Evolutionary conservation across 225 moss, liverwort and hornwort species (phyloP), one percentile per base, ranked within the genome.

Genomic region (Polytrichum formosum): DNA sequence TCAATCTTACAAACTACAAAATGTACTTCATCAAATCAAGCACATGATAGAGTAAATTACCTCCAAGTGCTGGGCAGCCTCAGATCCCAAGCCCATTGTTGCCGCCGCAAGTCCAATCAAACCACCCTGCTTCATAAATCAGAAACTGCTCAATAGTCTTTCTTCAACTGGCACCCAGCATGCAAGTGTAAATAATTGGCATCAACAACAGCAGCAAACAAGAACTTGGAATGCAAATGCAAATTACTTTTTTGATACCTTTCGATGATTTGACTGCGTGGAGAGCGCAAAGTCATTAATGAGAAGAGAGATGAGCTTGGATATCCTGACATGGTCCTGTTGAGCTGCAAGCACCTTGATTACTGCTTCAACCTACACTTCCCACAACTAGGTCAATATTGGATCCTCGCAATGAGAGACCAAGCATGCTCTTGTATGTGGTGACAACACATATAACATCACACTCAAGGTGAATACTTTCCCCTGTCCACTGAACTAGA

Each of bases 71-170:
- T 92, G 96, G 82, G 85, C 83, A 53, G 96, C 91, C 81, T 97
- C 96, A 61, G 83, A 66, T 55, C 92, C 93, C 66, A 97, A 85
- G 37, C 96, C 96, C 82, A 97, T 94, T 69, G 93, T 93, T 64
- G 92, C 96, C 73, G 96, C 96, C 61, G 96, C 96, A 64, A 97
- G 92, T 68, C 89, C 96, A 75, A 97, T 93, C 72, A 97, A 78
- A 37, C 96, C 96, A 71, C 96, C 96, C 96, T 96, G 86, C 60
- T 75, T 59, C 60, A 73, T 69, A 61, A 26, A 10, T 5, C 25
- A 18, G 28, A 63, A 23, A 63, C 27, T 63, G 63, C 46, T 46
- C 3, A 16, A 7, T 46, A 46, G 28, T 63, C 21, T 63, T 63
- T 28, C 63, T 13, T 63, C 63, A 7, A 20, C 20, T 2, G 0